These are phyloP conservation scores for Goniomonas avonlea DNA, from an alignment of 78 protist species.

Conservation along the genomic window DNA sequence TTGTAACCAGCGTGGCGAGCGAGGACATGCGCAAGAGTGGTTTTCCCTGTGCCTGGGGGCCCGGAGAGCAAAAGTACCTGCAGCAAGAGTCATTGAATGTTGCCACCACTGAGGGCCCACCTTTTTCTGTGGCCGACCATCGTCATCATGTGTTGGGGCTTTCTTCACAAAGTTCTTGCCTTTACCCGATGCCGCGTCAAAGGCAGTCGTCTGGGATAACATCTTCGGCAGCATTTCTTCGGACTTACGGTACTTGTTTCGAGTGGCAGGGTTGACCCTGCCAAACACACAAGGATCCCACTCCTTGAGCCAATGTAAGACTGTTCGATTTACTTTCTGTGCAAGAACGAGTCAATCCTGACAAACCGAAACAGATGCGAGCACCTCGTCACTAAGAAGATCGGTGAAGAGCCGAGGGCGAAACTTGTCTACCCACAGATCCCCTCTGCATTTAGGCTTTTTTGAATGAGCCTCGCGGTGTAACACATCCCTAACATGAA, in stretches of 20 bases:
- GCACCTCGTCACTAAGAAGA: conserved; percentile 48
- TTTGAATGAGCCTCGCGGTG: too few species aligned
- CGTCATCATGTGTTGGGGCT: not conserved
- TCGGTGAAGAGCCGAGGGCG: conserved; percentile 33
- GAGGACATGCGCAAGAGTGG: conserved; percentile 74
- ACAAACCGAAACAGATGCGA: not conserved
- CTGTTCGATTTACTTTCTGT: conserved; percentile 14
- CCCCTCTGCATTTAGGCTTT: not conserved
- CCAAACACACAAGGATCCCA: conserved; percentile 52
- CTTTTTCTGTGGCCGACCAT: not conserved
- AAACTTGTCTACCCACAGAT: conserved; percentile 45
- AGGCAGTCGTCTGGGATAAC: not conserved
- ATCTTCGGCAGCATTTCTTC: not conserved
- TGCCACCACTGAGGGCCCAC: not conserved
- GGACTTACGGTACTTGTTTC: too few species aligned
- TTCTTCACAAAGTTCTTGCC: not conserved
- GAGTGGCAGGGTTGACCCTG: too few species aligned
- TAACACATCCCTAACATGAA: too few species aligned
- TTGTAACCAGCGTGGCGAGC: conserved; percentile 67
- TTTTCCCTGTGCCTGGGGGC: conserved; percentile 84
- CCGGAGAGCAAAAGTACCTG: conserved; percentile 61
- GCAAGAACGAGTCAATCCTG: not conserved
- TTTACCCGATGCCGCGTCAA: not conserved
- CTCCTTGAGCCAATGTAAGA: conserved; percentile 43
- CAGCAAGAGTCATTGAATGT: not conserved